Evolutionary conservation across 1,284 basidiomycete genomes (phyloP).

Genomic region (Xerocomus minutiporus): DNA sequence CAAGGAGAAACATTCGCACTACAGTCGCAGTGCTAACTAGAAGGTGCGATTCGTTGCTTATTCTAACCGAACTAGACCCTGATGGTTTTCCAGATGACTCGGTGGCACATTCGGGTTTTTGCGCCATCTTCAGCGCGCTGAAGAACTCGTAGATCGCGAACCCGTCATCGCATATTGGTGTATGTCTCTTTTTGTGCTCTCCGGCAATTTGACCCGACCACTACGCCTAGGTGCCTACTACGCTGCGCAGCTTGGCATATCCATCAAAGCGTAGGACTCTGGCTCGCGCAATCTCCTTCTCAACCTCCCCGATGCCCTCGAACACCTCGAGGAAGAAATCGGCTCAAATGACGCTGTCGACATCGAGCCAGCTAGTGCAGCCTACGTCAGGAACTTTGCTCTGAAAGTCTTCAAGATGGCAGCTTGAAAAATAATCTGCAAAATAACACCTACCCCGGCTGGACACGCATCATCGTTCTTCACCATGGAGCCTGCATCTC

Average conservation of each 20-base stretch:
- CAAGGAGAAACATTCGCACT: slow-evolving; percentile 19
- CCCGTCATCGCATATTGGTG: slow-evolving; percentile 94
- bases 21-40: slow-evolving; percentile 11
- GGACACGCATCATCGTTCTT: slow-evolving; percentile 54
- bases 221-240: slow-evolving; percentile 70
- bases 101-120: no score
- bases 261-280: slow-evolving; percentile 54
- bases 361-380: slow-evolving; percentile 76
- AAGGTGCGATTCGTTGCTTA: background rate
- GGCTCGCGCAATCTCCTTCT: slow-evolving; percentile 70
- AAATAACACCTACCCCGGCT: slow-evolving; percentile 44
- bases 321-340: slow-evolving; percentile 75
- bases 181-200: slow-evolving; percentile 35
- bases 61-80: background rate
- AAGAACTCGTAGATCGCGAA: slow-evolving; percentile 79
- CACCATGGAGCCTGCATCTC: slow-evolving; percentile 3
- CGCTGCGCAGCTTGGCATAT: slow-evolving; percentile 84
- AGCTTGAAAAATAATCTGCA: slow-evolving; percentile 28
- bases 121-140: slow-evolving; percentile 85
- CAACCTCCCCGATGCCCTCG: slow-evolving; percentile 73
- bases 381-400: slow-evolving; percentile 94
- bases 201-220: background rate
- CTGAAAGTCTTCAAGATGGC: slow-evolving; percentile 82
- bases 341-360: slow-evolving; percentile 79
- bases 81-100: background rate